These are phyloP conservation scores for Mortierella alpina DNA, from an alignment of 192 early-diverging fungal species.

Conservation along the genomic window DNA sequence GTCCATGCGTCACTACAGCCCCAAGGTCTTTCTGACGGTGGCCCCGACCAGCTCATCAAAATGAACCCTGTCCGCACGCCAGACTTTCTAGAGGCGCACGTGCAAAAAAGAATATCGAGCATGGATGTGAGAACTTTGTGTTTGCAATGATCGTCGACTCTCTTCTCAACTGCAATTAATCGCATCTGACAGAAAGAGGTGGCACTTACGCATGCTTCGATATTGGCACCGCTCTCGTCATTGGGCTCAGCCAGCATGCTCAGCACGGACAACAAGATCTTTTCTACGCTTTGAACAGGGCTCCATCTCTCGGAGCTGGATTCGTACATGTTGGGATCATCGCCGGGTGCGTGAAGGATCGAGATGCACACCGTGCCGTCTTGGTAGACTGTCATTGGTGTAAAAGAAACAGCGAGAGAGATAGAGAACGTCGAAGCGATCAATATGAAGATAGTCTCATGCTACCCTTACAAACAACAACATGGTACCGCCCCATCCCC, in stretches of 20 bases:
- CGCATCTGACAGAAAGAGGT: background rate
- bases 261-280: slow-evolving; percentile 94
- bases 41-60: slow-evolving; percentile 86
- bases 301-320: slow-evolving; percentile 95
- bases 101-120: background rate
- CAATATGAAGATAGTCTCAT: background rate
- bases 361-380: slow-evolving; percentile 99
- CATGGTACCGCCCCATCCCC: too few species aligned
- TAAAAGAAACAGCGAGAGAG: background rate
- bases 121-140: background rate
- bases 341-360: slow-evolving; percentile 96
- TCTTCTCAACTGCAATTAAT: too few species aligned
- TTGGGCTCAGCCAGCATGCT: slow-evolving; percentile 99
- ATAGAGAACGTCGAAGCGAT: background rate
- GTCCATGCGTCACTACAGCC: slow-evolving; percentile 59
- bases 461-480: too few species aligned
- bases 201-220: slow-evolving; percentile 89
- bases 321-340: slow-evolving; percentile 98
- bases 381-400: slow-evolving; percentile 73
- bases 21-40: slow-evolving; percentile 84
- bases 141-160: background rate
- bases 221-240: slow-evolving; percentile 97
- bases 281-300: slow-evolving; percentile 98
- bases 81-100: slow-evolving; percentile 78
- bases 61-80: slow-evolving; percentile 82